Evolutionary conservation across 176 grass and related monocot genomes (phyloP).

Genomic region (Carex scoparia): DNA sequence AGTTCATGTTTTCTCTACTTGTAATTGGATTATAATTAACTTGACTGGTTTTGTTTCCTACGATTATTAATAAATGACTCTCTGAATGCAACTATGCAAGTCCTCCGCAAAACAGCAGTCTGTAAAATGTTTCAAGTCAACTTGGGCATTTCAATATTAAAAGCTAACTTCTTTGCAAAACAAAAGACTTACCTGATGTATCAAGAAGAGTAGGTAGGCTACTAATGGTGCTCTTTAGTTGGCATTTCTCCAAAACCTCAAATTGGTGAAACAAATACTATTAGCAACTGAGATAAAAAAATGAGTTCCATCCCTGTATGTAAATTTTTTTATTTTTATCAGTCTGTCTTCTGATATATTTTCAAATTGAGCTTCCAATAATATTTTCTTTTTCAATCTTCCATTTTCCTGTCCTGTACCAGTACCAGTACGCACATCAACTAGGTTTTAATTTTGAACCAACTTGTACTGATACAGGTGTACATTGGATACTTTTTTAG

Average conservation of each 20-base stretch:
- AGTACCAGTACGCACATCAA: background rate
- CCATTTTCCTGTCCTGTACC: constrained; percentile 14
- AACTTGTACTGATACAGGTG: background rate
- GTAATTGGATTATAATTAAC: background rate
- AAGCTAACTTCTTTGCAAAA: background rate
- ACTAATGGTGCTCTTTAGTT: constrained; percentile 62
- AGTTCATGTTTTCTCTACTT: background rate
- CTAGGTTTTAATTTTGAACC: background rate
- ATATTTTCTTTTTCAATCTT: background rate
- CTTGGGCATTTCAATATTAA: background rate
- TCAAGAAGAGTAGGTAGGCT: constrained; percentile 69
- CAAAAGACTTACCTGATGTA: constrained; percentile 47
- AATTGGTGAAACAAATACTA: constrained; percentile 15
- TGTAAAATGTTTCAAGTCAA: background rate
- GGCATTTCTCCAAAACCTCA: constrained; percentile 83
- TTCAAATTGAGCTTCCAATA: background rate
- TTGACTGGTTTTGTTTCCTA: background rate
- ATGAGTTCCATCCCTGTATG: background rate
- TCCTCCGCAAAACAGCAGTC: background rate
- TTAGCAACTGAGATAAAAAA: constrained; percentile 2
- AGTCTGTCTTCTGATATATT: background rate
- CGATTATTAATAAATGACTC: background rate
- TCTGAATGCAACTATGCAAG: background rate
- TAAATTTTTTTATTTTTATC: background rate
- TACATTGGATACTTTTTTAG: background rate